Evolutionary conservation across 164 flowering plant genomes (phyloP).

Genomic region (Tetracentron sinense): DNA sequence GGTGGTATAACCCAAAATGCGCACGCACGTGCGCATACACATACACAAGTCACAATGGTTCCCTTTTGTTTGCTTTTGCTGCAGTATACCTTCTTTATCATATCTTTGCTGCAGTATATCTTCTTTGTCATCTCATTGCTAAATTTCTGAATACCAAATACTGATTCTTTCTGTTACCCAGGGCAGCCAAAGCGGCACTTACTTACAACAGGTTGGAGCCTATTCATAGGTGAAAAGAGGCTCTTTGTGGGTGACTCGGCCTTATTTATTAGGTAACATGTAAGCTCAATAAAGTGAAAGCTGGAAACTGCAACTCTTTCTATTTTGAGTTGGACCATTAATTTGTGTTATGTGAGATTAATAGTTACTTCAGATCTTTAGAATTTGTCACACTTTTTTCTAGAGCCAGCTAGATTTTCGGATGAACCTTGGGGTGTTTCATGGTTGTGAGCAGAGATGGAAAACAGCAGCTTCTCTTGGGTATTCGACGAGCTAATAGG

Average conservation of each 20-base stretch:
- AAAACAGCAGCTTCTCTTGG: conserved; percentile 87
- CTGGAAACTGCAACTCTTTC: not conserved
- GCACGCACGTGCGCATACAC: no score
- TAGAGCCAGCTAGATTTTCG: not conserved
- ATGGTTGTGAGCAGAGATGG: conserved; percentile 80
- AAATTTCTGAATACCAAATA: not conserved
- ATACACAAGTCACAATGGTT: no score
- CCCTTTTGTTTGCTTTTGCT: not conserved
- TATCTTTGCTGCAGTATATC: no score
- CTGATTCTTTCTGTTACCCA: conserved; percentile 15
- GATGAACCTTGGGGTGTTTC: conserved; percentile 2
- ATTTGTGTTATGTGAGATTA: not conserved
- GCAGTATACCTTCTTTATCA: no score
- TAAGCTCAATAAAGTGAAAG: not conserved
- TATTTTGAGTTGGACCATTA: not conserved
- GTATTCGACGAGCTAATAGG: conserved; percentile 85
- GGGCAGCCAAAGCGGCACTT: conserved; percentile 98
- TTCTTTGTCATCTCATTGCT: no score
- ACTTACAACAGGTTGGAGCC: conserved; percentile 99
- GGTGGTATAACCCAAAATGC: no score
- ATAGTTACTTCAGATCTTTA: no score
- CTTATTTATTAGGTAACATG: conserved; percentile 76
- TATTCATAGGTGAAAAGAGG: conserved; percentile 92
- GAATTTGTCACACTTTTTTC: not conserved
- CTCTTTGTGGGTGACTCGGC: conserved; percentile 97